Conservation (phyloP, 73 alveolate species). For the Blepharisma japonicum region DNA sequence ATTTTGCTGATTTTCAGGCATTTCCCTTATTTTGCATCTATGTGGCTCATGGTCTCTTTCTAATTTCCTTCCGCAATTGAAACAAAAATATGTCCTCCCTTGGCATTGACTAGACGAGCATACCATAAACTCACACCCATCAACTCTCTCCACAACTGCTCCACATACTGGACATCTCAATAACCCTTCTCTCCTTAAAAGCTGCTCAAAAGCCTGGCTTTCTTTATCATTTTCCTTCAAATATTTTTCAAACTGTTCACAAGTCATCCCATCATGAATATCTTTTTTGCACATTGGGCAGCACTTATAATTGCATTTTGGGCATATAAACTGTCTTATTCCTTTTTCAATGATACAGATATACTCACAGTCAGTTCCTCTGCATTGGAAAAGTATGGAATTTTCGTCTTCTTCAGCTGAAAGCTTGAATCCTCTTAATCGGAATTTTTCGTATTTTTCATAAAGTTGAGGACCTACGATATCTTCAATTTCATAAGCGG, state of each 20-base stretch:
- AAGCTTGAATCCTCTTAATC: not conserved
- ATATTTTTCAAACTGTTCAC: not conserved
- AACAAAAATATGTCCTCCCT: constrained; percentile 35
- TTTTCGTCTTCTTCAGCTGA: not conserved
- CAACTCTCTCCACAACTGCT: constrained; percentile 31
- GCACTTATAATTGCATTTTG: not conserved
- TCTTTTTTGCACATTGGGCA: not conserved
- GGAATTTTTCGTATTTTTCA: not conserved
- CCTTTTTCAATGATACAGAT: not conserved
- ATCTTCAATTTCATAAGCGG: not conserved
- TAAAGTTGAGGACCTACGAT: not conserved
- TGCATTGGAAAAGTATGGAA: not conserved
- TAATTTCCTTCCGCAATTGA: constrained; percentile 29
- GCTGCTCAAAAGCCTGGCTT: not conserved
- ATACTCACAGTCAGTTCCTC: not conserved
- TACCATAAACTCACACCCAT: constrained; percentile 46
- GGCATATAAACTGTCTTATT: not conserved
- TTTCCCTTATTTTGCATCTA: not conserved
- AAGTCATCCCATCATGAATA: not conserved
- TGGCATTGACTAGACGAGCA: constrained; percentile 35
- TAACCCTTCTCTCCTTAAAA: not conserved
- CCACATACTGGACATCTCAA: constrained; percentile 43
- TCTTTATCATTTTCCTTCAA: not conserved
- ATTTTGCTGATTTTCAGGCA: too few species aligned
- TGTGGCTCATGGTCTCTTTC: constrained; percentile 29